A percentile compares a stretch with the other conserved stretches of the same genome.
phyloP scores from a whole-genome alignment of 129 eudicot genomes.

The Flaveria ramosissima region DNA sequence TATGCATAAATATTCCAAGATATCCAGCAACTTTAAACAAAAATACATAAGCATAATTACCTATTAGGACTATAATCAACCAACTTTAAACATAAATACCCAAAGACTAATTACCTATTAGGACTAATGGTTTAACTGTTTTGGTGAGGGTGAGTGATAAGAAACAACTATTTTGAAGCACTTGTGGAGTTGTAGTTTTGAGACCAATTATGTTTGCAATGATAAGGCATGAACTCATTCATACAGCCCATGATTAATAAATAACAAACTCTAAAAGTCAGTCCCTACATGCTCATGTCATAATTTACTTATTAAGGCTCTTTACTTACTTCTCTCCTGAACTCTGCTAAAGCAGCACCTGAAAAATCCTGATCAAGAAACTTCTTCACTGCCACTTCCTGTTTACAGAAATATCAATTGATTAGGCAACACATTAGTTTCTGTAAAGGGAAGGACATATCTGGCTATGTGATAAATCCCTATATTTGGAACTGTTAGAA shows the following conservation, averaged over 20 bases:
- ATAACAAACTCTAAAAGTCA: background rate
- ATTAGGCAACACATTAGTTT: constrained; percentile 13
- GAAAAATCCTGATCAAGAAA: constrained; percentile 99
- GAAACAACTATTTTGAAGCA: background rate
- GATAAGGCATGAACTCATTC: constrained; percentile 6
- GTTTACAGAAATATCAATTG: constrained; percentile 34
- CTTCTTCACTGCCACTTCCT: constrained; percentile 99
- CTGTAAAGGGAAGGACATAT: background rate
- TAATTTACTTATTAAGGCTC: background rate
- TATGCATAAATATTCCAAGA: background rate
- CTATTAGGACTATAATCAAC: background rate
- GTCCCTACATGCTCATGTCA: background rate
- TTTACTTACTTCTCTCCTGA: constrained; percentile 83
- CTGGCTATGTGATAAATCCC: constrained; percentile 8
- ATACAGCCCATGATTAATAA: background rate
- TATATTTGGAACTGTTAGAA: background rate
- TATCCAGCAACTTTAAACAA: background rate
- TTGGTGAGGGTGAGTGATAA: background rate
- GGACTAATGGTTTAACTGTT: background rate
- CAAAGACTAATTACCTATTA: background rate
- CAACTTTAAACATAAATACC: background rate
- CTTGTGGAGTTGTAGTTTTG: background rate
- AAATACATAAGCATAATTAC: background rate
- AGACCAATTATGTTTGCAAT: background rate
- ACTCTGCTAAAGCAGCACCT: constrained; percentile 99